Base-by-base conservation (phyloP, 108 stramenopile species). In the Skeletonema tropicum region DNA sequence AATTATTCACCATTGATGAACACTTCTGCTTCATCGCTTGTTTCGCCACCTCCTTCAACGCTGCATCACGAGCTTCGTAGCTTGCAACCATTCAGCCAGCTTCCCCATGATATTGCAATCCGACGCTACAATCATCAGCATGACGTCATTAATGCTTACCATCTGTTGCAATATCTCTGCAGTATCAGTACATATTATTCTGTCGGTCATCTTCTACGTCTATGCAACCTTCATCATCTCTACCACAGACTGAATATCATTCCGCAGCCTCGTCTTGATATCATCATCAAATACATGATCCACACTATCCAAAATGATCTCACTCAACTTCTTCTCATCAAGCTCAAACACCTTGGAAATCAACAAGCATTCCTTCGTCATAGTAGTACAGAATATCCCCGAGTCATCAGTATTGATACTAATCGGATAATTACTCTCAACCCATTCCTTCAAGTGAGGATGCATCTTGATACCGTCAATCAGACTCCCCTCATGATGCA, bases 401-500 rank as follows among this genome's bases (percentile, higher is more conserved):
- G 90, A 72, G 75, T 94, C 92, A 68, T 94, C 92, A 17, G 92
- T 94, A 49, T 75, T 73, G 23, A 94, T 80, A 29, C 75, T 71
- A 32, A 91, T 33, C 0, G 90, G 90, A 66, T 87, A 82, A 31
- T 65, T 60, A 11, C 9, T 55, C 25, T 80, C 42, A 6, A 89
- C 31, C 88, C 89, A 90, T 21, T 69, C 5, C 11, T 32, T 6
- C 17, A 90, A 46, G 55, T 80, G 80, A 21, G 89, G 88, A 77
- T 93, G 92, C 23, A 60, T 74, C 68, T 64, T 73, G 11, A 88
- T 39, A 19, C 89, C 91, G 57, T 89, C 77, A 21, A 88, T 41
- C 9, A 92, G 64, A 74, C 79, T 83, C 3, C 86, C 79, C 6
- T 73, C 72, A 42, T 76, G 73, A 70, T 79, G 62, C 7, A 39